Percentiles rank a stretch among this genome's conserved stretches.
Conservation (phyloP, 2,329 filamentous ascomycete species). For the Xylariales sp. region DNA sequence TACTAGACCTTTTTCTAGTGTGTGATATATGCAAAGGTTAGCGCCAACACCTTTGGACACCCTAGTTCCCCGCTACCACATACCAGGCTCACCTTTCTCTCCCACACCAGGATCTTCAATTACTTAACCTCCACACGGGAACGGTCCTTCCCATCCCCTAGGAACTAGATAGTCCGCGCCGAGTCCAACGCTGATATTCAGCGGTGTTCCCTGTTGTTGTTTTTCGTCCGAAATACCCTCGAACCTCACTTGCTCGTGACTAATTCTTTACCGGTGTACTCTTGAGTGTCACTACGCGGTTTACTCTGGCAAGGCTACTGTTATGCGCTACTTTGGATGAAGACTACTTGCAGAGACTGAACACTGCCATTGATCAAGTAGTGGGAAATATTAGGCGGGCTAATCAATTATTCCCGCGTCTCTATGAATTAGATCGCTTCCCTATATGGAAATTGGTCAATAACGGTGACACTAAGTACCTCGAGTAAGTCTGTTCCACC, state of each 20-base stretch:
- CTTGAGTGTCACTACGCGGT: not conserved
- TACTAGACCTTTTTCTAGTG: slow-evolving; percentile 28
- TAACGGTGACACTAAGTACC: not conserved
- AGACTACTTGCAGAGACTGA: not conserved
- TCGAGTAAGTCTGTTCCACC: slow-evolving; percentile 19
- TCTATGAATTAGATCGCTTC: not conserved
- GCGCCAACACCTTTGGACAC: slow-evolving; percentile 41
- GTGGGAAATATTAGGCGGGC: not conserved
- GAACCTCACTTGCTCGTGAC: slow-evolving; percentile 4
- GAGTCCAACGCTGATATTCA: slow-evolving; percentile 19
- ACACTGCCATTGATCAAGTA: not conserved
- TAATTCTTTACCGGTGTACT: not conserved
- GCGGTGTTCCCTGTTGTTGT: slow-evolving; percentile 2
- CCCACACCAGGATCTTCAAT: slow-evolving; percentile 25
- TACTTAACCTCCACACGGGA: slow-evolving; percentile 16
- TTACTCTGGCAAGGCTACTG: slow-evolving; percentile 1
- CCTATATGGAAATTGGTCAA: not conserved
- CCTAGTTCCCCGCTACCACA: slow-evolving; percentile 29
- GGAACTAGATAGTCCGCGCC: slow-evolving; percentile 4
- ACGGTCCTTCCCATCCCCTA: slow-evolving; percentile 22
- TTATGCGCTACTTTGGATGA: slow-evolving; percentile 6
- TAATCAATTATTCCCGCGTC: not conserved
- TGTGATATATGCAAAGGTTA: slow-evolving; percentile 38
- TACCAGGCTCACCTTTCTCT: slow-evolving; percentile 21
- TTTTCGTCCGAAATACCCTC: slow-evolving; percentile 29